Conservation (phyloP, 2,329 filamentous ascomycete species). For the Fusarium vanettenii region DNA sequence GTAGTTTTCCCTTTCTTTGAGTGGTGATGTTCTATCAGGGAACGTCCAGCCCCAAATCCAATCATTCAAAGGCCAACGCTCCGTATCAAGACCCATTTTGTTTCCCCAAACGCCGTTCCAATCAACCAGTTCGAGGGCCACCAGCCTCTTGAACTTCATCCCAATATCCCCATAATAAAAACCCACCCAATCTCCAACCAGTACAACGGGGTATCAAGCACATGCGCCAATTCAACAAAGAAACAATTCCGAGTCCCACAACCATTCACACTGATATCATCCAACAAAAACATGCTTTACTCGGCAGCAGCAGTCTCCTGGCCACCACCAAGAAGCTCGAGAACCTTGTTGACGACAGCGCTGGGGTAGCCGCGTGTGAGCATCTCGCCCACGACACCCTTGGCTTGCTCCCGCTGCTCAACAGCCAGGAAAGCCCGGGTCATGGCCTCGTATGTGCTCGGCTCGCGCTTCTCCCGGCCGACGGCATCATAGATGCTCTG, state of each 20-base stretch:
- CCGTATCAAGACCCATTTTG: slow-evolving; percentile 40
- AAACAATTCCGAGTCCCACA: slow-evolving; percentile 33
- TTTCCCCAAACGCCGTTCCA: slow-evolving; percentile 45
- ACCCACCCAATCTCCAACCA: slow-evolving; percentile 29
- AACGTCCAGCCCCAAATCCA: slow-evolving; percentile 41
- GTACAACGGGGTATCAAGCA: slow-evolving; percentile 48
- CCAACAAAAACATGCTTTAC: slow-evolving; percentile 24
- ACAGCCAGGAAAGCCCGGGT: slow-evolving; percentile 89
- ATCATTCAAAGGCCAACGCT: slow-evolving; percentile 41
- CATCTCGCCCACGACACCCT: slow-evolving; percentile 88
- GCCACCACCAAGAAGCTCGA: slow-evolving; percentile 81
- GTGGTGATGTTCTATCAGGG: slow-evolving; percentile 63
- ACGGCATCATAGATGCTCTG: slow-evolving; percentile 84
- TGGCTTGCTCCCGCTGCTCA: slow-evolving; percentile 81
- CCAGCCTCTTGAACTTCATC: slow-evolving; percentile 31
- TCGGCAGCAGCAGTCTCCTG: slow-evolving; percentile 52
- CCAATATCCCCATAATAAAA: slow-evolving; percentile 35
- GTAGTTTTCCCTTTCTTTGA: slow-evolving; percentile 50
- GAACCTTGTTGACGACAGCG: slow-evolving; percentile 92
- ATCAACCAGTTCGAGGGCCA: slow-evolving; percentile 29
- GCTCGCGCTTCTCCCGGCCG: slow-evolving; percentile 82
- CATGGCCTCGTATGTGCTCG: slow-evolving; percentile 99
- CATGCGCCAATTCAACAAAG: slow-evolving; percentile 40
- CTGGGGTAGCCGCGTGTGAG: slow-evolving; percentile 88
- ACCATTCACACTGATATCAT: slow-evolving; percentile 12